Conservation (phyloP, 495 filamentous ascomycete genomes). For the Aspergillus kassunensis region DNA sequence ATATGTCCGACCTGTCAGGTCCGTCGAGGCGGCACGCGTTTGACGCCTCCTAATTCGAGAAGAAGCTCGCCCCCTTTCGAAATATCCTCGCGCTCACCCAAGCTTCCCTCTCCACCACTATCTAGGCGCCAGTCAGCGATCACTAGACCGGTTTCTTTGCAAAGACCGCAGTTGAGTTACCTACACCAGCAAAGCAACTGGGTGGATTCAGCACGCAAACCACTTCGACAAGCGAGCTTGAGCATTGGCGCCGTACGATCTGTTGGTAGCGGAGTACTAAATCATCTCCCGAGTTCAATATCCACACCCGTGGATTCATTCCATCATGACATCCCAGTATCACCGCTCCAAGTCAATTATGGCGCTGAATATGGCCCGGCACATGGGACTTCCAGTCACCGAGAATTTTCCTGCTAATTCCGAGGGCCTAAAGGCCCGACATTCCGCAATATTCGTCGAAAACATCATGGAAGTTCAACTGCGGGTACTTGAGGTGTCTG, state of each 20-base stretch:
- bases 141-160: conserved; percentile 21
- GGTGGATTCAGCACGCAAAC: conserved; percentile 6
- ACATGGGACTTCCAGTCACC: conserved; percentile 26
- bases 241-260: conserved; percentile 22
- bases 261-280: conserved; percentile 21
- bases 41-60: conserved; percentile 44
- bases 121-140: conserved; percentile 36
- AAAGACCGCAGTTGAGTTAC: conserved; percentile 34
- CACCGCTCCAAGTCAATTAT: conserved; percentile 34
- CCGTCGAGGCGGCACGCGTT: conserved; percentile 41
- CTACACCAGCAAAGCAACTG: conserved; percentile 25
- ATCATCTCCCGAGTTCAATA: conserved; percentile 27
- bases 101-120: conserved; percentile 36
- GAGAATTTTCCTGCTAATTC: conserved; percentile 20
- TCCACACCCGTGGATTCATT: conserved; percentile 31
- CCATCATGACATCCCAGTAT: conserved; percentile 27
- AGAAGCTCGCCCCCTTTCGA: conserved; percentile 40
- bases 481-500: background rate
- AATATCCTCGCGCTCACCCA: conserved; percentile 36
- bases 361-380: conserved; percentile 27
- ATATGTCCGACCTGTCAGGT: conserved; percentile 52
- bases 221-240: conserved; percentile 23
- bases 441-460: background rate
- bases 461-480: background rate
- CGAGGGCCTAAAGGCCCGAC: background rate